Evolutionary conservation across 2,329 filamentous ascomycete genomes (phyloP).

Genomic region (Arthrobotrys entomopaga): DNA sequence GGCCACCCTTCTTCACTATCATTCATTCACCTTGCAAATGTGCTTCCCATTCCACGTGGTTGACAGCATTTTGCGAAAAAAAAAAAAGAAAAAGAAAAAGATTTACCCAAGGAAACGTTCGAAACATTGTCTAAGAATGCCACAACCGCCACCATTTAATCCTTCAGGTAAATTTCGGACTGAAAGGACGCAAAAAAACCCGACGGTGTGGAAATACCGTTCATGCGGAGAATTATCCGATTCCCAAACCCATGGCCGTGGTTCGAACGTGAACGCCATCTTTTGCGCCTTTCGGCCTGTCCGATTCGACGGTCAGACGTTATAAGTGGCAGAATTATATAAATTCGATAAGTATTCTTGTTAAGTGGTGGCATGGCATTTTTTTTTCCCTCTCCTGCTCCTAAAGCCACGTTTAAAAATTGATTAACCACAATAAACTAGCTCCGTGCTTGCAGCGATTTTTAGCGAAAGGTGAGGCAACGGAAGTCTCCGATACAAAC

Average conservation of each 20-base stretch:
- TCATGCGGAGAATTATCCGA: conserved; percentile 13
- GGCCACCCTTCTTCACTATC: conserved; percentile 14
- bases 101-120: conserved; percentile 14
- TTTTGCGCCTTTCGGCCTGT: conserved; percentile 37
- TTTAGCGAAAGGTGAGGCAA: conserved; percentile 3
- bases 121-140: conserved; percentile 35
- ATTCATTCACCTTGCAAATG: conserved; percentile 14
- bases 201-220: background rate
- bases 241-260: conserved; percentile 39
- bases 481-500: conserved; percentile 16
- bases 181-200: background rate
- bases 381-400: conserved; percentile 12
- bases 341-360: too few relatives aligned
- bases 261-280: conserved; percentile 34
- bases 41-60: conserved; percentile 37
- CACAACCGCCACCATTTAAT: conserved; percentile 39
- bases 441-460: conserved; percentile 12
- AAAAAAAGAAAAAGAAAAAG: too few relatives aligned
- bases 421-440: background rate
- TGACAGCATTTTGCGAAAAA: conserved; percentile 33
- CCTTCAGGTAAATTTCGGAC: background rate
- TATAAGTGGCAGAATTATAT: background rate
- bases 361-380: background rate
- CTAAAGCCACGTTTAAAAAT: conserved; percentile 13
- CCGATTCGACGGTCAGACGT: conserved; percentile 30